Percentiles rank a stretch among this genome's conserved stretches.
Evolutionary conservation across 306 rosid genomes (phyloP).

Genomic region (Hylodesmum podocarpum): DNA sequence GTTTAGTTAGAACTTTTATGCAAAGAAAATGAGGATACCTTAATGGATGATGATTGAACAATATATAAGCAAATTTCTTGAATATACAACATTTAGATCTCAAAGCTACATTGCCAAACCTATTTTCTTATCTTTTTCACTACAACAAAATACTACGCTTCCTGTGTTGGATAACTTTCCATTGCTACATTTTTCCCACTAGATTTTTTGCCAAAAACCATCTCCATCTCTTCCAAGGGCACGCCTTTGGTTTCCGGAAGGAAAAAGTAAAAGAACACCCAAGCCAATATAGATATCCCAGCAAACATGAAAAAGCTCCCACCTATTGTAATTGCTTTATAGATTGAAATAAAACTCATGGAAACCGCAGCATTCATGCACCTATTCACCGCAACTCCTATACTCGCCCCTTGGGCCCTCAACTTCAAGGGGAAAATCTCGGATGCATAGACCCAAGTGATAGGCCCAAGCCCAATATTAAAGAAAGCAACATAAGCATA

Average conservation of each 20-base stretch:
- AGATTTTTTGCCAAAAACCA: constrained; percentile 40
- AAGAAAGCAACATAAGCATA: constrained; percentile 63
- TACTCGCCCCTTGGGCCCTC: constrained; percentile 69
- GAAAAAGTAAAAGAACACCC: constrained; percentile 62
- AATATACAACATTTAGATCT: too few relatives aligned
- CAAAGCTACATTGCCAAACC: too few relatives aligned
- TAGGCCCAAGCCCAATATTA: constrained; percentile 72
- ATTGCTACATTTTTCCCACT: not conserved
- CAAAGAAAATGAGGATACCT: too few relatives aligned
- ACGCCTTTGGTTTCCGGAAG: constrained; percentile 84
- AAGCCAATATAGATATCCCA: constrained; percentile 55
- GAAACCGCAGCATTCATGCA: constrained; percentile 62
- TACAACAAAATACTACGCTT: not conserved
- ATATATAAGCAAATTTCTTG: too few relatives aligned
- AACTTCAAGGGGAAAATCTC: constrained; percentile 79
- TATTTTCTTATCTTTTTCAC: not conserved
- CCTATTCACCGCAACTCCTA: constrained; percentile 83
- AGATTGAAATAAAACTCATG: constrained; percentile 62
- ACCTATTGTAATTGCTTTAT: constrained; percentile 71
- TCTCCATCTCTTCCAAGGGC: constrained; percentile 77
- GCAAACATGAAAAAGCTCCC: constrained; percentile 78
- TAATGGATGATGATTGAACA: too few relatives aligned
- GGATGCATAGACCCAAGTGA: constrained; percentile 74
- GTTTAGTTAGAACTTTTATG: too few relatives aligned
- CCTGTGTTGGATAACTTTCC: not conserved